phyloP scores from a whole-genome alignment of 352 stramenopile genomes.

The Globisporangium paroecandrum region DNA sequence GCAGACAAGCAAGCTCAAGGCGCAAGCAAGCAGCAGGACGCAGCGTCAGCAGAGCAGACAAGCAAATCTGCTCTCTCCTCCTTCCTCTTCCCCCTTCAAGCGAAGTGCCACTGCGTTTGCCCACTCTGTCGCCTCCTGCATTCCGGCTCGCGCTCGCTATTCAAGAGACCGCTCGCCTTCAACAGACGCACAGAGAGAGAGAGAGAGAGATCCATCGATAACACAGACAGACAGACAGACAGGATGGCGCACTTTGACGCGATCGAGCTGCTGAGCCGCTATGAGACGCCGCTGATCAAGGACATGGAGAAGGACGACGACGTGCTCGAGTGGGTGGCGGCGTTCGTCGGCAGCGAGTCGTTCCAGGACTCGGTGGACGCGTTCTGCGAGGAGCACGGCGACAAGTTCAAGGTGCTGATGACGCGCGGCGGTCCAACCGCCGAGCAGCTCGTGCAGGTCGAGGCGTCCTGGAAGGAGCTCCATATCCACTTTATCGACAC shows the following conservation, averaged over 20 bases:
- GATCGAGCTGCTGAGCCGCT: conserved; percentile 74
- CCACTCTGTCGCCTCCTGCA: neutral
- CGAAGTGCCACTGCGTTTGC: neutral
- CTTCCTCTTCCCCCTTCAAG: neutral
- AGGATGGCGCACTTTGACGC: conserved; percentile 58
- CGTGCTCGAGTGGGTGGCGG: conserved; percentile 78
- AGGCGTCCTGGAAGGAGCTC: conserved; percentile 62
- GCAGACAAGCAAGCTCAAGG: neutral
- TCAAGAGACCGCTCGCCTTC: neutral
- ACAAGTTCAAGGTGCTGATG: conserved; percentile 61
- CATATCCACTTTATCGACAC: conserved; percentile 70
- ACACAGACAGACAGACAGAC: neutral
- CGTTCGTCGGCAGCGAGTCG: conserved; percentile 63
- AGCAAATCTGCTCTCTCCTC: conserved; percentile 3
- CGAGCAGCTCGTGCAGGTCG: conserved; percentile 57
- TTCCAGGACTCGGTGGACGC: conserved; percentile 64
- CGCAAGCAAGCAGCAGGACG: neutral
- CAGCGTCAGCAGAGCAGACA: neutral
- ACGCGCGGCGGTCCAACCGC: conserved; percentile 56
- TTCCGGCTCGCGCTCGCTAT: neutral
- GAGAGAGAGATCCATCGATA: neutral
- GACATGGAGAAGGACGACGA: conserved; percentile 80
- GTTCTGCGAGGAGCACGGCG: conserved; percentile 59
- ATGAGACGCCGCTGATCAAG: conserved; percentile 77
- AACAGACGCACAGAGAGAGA: neutral